Percentiles rank a stretch among this genome's conserved stretches.
phyloP scores from a whole-genome alignment of 371 early-diverging fungal species.

The Saksenaea oblongispora region DNA sequence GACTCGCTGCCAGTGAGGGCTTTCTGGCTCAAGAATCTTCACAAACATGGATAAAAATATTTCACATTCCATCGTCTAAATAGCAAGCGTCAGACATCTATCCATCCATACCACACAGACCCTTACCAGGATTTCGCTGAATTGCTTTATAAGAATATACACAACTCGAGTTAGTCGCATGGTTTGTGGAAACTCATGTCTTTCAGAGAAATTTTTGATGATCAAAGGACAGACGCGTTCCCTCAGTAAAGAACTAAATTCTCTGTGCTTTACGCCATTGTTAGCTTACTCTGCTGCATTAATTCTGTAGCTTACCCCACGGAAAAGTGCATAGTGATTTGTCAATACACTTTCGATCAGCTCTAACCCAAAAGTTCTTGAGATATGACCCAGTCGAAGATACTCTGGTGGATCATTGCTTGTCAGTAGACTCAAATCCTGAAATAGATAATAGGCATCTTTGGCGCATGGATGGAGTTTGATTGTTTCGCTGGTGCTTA shows the following conservation, averaged over 20 bases:
- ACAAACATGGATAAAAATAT: constrained; percentile 89
- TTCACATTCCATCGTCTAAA: constrained; percentile 86
- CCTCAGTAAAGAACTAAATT: constrained; percentile 69
- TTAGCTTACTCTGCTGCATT: not conserved
- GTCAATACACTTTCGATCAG: constrained; percentile 87
- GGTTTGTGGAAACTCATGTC: constrained; percentile 79
- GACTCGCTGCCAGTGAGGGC: constrained; percentile 86
- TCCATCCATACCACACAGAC: not conserved
- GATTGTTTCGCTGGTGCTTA: constrained; percentile 41
- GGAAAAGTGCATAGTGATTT: constrained; percentile 76
- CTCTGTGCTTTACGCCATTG: constrained; percentile 59
- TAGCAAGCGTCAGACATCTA: not conserved
- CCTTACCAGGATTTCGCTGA: constrained; percentile 70
- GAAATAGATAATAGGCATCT: constrained; percentile 88
- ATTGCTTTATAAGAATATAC: constrained; percentile 77
- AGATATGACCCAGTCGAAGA: constrained; percentile 63
- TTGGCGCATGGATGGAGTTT: constrained; percentile 61
- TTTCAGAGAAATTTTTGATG: constrained; percentile 88
- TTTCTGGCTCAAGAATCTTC: constrained; percentile 78
- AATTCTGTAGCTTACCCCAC: constrained; percentile 49
- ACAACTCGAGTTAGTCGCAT: constrained; percentile 87
- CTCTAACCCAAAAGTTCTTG: constrained; percentile 88
- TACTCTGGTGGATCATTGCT: constrained; percentile 70
- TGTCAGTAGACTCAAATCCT: constrained; percentile 78
- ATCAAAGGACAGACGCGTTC: constrained; percentile 88